These are phyloP conservation scores for Trametes villosa DNA, from an alignment of 768 basidiomycete species.

Conservation along the genomic window DNA sequence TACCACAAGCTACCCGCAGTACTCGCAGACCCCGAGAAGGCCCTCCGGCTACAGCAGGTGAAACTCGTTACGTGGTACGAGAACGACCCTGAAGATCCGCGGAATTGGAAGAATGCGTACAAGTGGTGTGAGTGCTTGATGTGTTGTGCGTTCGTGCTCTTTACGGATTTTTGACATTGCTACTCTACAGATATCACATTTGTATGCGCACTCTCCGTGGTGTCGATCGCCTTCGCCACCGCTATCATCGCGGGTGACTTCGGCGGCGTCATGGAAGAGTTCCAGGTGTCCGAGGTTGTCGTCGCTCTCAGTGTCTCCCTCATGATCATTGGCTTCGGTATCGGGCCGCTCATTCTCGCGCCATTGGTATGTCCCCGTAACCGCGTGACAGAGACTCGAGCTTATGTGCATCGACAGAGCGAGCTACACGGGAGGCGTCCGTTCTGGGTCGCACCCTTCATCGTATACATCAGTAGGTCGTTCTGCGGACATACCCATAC, in stretches of 20 bases:
- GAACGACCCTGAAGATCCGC: slow-evolving; percentile 45
- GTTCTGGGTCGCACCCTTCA: slow-evolving; percentile 43
- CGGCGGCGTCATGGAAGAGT: slow-evolving; percentile 36
- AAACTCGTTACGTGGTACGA: slow-evolving; percentile 43
- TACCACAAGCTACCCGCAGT: slow-evolving; percentile 23
- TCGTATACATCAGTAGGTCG: slow-evolving; percentile 39
- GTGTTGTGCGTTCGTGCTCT: too few relatives aligned
- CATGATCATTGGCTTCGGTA: slow-evolving; percentile 43
- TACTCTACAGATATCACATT: slow-evolving; percentile 34
- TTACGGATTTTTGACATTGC: background rate
- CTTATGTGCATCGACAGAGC: slow-evolving; percentile 27
- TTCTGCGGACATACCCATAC: background rate
- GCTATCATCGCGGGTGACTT: slow-evolving; percentile 45
- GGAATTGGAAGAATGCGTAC: slow-evolving; percentile 39
- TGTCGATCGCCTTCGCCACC: slow-evolving; percentile 42
- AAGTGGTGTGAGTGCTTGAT: slow-evolving; percentile 38
- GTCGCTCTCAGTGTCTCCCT: slow-evolving; percentile 40
- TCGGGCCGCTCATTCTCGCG: slow-evolving; percentile 37
- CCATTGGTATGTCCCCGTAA: slow-evolving; percentile 26
- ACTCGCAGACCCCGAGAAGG: slow-evolving; percentile 41
- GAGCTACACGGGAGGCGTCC: slow-evolving; percentile 46
- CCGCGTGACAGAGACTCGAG: slow-evolving; percentile 29
- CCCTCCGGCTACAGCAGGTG: slow-evolving; percentile 33
- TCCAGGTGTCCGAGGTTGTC: slow-evolving; percentile 39
- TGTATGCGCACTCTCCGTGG: slow-evolving; percentile 37